Percentiles rank a stretch among this genome's conserved stretches.
These are phyloP conservation scores for Heliamphora exappendiculata DNA, from an alignment of 148 eudicot genomes.

Conservation along the genomic window DNA sequence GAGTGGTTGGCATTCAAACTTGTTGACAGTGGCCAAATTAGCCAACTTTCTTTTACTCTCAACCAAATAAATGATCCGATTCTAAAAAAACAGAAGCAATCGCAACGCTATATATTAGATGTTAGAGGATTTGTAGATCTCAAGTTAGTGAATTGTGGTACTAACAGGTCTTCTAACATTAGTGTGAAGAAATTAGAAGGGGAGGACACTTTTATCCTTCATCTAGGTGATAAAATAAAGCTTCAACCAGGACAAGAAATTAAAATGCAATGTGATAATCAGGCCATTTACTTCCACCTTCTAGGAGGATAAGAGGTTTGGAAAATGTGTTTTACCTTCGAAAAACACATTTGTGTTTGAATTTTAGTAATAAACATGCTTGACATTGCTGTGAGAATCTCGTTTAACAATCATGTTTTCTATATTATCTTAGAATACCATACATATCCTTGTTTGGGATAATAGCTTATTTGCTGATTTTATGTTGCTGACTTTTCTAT, in stretches of 20 bases:
- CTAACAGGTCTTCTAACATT: neutral
- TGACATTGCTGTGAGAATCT: neutral
- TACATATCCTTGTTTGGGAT: no score
- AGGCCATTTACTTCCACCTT: neutral
- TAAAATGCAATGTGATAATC: neutral
- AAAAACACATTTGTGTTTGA: neutral
- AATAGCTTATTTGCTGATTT: no score
- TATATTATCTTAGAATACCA: neutral
- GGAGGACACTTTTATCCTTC: neutral
- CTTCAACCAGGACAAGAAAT: neutral
- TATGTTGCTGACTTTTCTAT: no score
- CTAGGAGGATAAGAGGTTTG: neutral
- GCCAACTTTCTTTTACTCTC: neutral
- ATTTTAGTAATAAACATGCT: neutral
- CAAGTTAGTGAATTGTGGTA: neutral
- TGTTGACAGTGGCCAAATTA: neutral
- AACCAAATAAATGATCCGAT: neutral
- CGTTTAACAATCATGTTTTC: neutral
- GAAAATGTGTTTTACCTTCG: neutral
- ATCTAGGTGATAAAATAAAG: neutral
- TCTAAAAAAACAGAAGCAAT: neutral
- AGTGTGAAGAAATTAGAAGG: neutral
- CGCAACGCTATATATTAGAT: neutral
- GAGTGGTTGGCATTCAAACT: slow-evolving; percentile 2
- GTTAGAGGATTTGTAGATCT: neutral